A percentile compares a stretch with the other conserved stretches of the same genome.
These are phyloP conservation scores for Taxillus chinensis DNA, from an alignment of 164 flowering plant genomes.

Conservation along the genomic window DNA sequence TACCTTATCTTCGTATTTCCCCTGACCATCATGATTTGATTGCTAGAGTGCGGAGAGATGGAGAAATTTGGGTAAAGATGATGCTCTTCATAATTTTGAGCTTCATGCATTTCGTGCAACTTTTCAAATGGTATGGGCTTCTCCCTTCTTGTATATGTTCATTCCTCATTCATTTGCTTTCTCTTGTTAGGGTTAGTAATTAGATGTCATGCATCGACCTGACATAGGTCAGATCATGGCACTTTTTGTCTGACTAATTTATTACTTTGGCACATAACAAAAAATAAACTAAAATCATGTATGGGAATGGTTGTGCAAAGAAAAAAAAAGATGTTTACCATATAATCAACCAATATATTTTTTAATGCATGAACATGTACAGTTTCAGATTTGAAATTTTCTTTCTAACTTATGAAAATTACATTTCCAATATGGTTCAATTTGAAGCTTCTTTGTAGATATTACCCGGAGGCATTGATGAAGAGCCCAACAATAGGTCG, in stretches of 20 bases:
- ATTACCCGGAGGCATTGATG: conserved; percentile 43
- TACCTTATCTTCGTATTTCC: too few relatives aligned
- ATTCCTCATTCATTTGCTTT: background rate
- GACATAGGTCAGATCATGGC: background rate
- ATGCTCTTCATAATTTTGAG: conserved; percentile 70
- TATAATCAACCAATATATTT: too few relatives aligned
- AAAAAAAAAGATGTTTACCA: too few relatives aligned
- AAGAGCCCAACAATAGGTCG: conserved; percentile 68
- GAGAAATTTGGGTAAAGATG: conserved; percentile 44
- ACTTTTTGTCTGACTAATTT: background rate
- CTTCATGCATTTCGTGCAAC: conserved; percentile 87
- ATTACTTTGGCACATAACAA: too few relatives aligned
- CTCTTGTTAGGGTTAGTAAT: background rate
- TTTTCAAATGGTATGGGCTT: conserved; percentile 59
- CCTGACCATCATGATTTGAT: background rate
- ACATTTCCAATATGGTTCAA: background rate
- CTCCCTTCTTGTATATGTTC: background rate
- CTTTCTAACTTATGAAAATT: background rate
- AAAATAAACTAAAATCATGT: too few relatives aligned
- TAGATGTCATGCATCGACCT: background rate
- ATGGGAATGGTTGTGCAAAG: too few relatives aligned
- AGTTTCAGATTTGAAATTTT: too few relatives aligned
- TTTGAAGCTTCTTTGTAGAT: conserved; percentile 45
- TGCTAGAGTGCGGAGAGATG: conserved; percentile 89
- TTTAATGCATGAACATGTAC: too few relatives aligned